Conservation (phyloP, 2,329 filamentous ascomycete genomes). For the Rutstroemia sp. region DNA sequence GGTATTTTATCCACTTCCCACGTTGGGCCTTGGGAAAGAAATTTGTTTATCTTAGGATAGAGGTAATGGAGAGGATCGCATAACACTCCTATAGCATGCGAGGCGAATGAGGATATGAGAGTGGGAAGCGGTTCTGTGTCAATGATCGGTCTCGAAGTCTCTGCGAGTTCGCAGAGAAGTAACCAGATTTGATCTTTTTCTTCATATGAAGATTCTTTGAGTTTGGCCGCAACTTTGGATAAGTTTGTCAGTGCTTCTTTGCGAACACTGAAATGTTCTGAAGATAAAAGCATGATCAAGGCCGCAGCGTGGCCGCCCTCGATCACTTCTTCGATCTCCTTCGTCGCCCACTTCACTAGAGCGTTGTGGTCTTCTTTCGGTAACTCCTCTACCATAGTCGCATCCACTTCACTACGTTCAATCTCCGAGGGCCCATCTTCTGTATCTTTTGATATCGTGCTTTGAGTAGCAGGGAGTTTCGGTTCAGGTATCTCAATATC, state of each 20-base stretch:
- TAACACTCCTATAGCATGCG: constrained; percentile 61
- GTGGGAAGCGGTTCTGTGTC: constrained; percentile 58
- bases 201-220: constrained; percentile 62
- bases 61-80: constrained; percentile 72
- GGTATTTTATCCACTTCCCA: constrained; percentile 73
- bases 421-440: constrained; percentile 5
- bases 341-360: constrained; percentile 61
- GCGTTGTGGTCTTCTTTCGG: constrained; percentile 39
- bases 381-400: constrained; percentile 12
- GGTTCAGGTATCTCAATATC: constrained; percentile 18
- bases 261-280: constrained; percentile 66
- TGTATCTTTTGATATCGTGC: not conserved
- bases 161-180: constrained; percentile 69
- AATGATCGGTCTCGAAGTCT: constrained; percentile 57
- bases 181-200: constrained; percentile 75
- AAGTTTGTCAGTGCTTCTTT: constrained; percentile 68
- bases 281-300: constrained; percentile 69
- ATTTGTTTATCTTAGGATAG: constrained; percentile 80
- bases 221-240: constrained; percentile 54
- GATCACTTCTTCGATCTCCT: constrained; percentile 69
- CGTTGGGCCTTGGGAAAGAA: constrained; percentile 67
- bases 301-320: constrained; percentile 67
- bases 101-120: constrained; percentile 68
- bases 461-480: not conserved
- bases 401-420: constrained; percentile 14